Evolutionary conservation across 2,329 filamentous ascomycete genomes (phyloP), one percentile per base, ranked within the genome.

Genomic region (Corynespora cassiicola): DNA sequence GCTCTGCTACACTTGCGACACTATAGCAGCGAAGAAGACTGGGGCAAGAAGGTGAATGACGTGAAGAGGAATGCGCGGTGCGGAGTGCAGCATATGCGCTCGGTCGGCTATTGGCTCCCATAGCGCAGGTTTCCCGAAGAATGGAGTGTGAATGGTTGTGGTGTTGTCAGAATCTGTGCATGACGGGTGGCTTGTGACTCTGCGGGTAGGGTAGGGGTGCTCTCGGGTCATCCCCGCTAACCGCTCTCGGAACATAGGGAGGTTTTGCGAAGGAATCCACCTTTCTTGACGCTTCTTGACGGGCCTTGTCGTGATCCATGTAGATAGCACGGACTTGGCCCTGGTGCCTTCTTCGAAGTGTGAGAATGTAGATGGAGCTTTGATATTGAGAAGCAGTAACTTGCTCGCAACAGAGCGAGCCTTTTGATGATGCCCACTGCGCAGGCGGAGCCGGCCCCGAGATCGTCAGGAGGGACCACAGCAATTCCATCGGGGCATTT

Each of bases 161-260:
- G 34, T 19, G 25, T 27, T 39, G 19, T 28, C 44, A 16, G 39
- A 32, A 20, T 32, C 27, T 32, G 39, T 39, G 30, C 29, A 32
- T 39, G 36, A 36, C 36, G n/a, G 41, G 39, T 46, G 41, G 49
- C 49, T 53, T 59, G 54, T 59, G 54, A 59, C 45, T 50, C 29
- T 29, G 19, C 21, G 25, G 34, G 29, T 16, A 37, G 21, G 39
- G 39, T 39, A 45, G 27, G 22, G 35, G 37, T 39, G 36, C 18
- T 33, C 33, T 22, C 18, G 24, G 35, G 29, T 31, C 30, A 31
- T 34, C 28, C 25, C 30, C 28, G 25, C 34, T 44, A 43, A 29
- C 30, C 31, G 26, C 14, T 42, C 24, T 18, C 28, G 34, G 46
- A 50, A 45, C 24, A 25, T 25, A 42, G 34, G 22, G 3, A 27